Base-by-base conservation (phyloP, 129 eudicot species). In the Escallonia rubra region DNA sequence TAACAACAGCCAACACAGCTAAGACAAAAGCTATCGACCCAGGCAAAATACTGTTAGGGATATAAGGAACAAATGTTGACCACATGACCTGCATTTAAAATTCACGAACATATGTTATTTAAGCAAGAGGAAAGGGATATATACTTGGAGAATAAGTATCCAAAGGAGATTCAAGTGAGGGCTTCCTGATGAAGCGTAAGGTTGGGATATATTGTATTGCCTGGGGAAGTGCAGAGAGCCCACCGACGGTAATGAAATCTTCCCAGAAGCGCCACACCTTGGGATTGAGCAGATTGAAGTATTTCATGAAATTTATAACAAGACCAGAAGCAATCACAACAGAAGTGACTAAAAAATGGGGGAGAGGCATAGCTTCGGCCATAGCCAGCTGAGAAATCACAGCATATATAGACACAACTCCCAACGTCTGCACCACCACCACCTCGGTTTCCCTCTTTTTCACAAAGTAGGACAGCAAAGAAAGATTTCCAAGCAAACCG, bases 321-420 rank as follows among this genome's bases (percentile, higher is more conserved):
- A 94, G 85, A 50, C 99, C 96, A 72, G 79, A 71, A 46, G 88
- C 92, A 59, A 94, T 85, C 51, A 89, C 95, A 3, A 66, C 50
- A 15, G 99, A 89, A 45, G 86, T 85, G 44, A 71, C 85, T 15
- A 66, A 59, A 69, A 76, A 94, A 41, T 89, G 94, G 43, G 92
- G 93, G 41, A 82, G 64, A 63, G 99, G 99, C 99, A 94, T 94
- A 62, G 99, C 92, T 75, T 80, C 86, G 61, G 90, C 99, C 83
- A 89, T 84, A 44, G 96, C 96, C 38, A 94, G 82, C 81, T 94
- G 99, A 62, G 82, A 55, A 43, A 94, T 86, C 68, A 94, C 97
- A 3, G 77, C 81, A 47, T 80, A 94, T 40, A 78, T 89, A 42
- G 99, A 76, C 59, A 94, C 67, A 65, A 89, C 99, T 63, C 99